Evolutionary conservation across 163 green algal species (phyloP).

Genomic region (Volvox carteri): DNA sequence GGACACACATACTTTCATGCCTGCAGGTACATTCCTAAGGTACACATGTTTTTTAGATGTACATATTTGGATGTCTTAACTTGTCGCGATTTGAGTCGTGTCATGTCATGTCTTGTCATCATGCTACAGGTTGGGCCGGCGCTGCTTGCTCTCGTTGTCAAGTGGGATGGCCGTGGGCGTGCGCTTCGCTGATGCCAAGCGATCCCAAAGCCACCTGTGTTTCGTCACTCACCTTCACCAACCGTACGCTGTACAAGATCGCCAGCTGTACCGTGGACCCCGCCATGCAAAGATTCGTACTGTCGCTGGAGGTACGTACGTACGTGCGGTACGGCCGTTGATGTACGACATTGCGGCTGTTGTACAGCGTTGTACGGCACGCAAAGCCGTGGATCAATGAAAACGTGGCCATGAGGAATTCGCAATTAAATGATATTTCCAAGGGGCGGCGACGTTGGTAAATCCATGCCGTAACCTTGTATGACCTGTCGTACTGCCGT

Average conservation of each 20-base stretch:
- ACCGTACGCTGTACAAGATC: constrained; percentile 52
- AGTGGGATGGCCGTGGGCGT: not conserved
- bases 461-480: no score
- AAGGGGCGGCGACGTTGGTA: no score
- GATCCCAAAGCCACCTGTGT: constrained; percentile 32
- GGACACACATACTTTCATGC: no score
- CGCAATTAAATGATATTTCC: no score
- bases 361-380: not conserved
- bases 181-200: constrained; percentile 16
- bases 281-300: not conserved
- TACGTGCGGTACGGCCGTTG: not conserved
- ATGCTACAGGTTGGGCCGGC: constrained; percentile 33
- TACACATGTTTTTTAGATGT: no score
- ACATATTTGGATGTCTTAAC: no score
- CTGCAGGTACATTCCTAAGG: no score
- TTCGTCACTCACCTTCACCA: constrained; percentile 21
- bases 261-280: not conserved
- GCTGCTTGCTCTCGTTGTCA: constrained; percentile 8
- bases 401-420: no score
- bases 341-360: not conserved
- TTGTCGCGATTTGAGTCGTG: no score
- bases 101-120: no score
- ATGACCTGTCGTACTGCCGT: not conserved
- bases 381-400: not conserved
- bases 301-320: constrained; percentile 8